Percentiles rank a stretch among this genome's conserved stretches.
phyloP scores from a whole-genome alignment of 139 green algal species.

The Volvox africanus region DNA sequence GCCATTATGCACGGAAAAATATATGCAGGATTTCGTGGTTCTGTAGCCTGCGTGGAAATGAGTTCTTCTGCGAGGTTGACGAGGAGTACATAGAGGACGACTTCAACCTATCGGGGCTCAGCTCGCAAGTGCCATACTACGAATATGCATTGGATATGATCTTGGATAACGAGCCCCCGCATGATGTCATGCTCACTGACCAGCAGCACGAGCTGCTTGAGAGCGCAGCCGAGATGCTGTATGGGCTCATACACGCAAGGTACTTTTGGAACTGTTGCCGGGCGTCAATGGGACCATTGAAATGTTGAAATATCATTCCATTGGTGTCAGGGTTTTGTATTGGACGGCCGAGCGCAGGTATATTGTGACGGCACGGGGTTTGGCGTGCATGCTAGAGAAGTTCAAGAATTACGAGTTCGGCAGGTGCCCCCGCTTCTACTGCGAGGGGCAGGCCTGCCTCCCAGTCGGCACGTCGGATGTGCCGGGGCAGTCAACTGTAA shows the following conservation, averaged over 20 bases:
- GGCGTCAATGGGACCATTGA: not conserved
- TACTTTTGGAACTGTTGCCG: not conserved
- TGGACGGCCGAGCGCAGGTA: conserved; percentile 67
- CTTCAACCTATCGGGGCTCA: conserved; percentile 97
- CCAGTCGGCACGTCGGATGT: conserved; percentile 92
- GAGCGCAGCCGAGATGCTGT: conserved; percentile 95
- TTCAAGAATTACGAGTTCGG: conserved; percentile 94
- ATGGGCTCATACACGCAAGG: conserved; percentile 96
- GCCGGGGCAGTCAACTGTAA: conserved; percentile 89
- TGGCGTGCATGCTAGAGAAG: conserved; percentile 92
- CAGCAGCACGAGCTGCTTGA: conserved; percentile 94
- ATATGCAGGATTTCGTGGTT: conserved; percentile 95
- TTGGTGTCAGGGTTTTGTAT: not conserved
- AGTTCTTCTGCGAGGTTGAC: conserved; percentile 90
- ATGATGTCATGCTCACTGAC: conserved; percentile 85
- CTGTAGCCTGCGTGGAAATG: conserved; percentile 89
- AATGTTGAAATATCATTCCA: not conserved
- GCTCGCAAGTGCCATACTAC: conserved; percentile 96
- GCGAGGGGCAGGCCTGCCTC: conserved; percentile 92
- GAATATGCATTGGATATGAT: conserved; percentile 98
- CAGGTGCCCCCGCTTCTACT: conserved; percentile 91
- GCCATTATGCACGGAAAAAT: not conserved
- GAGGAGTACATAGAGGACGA: conserved; percentile 97
- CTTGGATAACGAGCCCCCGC: conserved; percentile 90
- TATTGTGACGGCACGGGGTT: conserved; percentile 89